A percentile compares a stretch with the other conserved stretches of the same genome.
Conservation (phyloP, 306 rosid species). For the Rosa multiflora region DNA sequence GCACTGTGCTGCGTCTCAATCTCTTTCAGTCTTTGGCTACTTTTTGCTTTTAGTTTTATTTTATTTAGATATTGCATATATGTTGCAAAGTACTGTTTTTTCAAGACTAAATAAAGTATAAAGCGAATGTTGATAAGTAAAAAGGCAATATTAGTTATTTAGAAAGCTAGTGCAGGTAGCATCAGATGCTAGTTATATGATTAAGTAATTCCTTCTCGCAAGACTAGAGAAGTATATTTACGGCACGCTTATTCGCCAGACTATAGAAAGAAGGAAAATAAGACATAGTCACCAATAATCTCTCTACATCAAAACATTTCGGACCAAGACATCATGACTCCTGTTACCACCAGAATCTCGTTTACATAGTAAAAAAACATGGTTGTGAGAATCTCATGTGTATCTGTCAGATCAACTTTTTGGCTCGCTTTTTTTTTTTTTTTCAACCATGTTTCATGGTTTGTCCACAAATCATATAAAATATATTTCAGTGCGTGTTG, state of each 20-base stretch:
- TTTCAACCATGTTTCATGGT: not conserved
- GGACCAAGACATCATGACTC: not conserved
- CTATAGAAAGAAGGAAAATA: not conserved
- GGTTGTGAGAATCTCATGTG: not conserved
- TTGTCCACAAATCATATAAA: not conserved
- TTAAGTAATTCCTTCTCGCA: not conserved
- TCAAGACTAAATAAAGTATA: not conserved
- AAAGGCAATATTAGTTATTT: not conserved
- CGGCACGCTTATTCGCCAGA: not conserved
- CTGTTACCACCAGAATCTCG: not conserved
- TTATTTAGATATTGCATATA: not conserved
- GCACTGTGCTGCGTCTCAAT: not conserved
- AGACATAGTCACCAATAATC: not conserved
- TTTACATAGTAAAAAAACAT: not conserved
- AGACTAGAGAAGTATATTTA: not conserved
- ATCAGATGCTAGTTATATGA: conserved; percentile 9
- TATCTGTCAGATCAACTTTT: not conserved
- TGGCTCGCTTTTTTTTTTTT: not conserved
- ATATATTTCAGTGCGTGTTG: not conserved
- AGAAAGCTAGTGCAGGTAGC: conserved; percentile 14
- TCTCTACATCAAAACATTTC: not conserved
- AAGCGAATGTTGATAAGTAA: not conserved
- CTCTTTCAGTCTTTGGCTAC: not conserved
- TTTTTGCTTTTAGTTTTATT: not conserved
- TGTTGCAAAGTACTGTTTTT: not conserved